Base-by-base conservation (phyloP, 768 basidiomycete genomes). In the Xerocomus spinulosus region DNA sequence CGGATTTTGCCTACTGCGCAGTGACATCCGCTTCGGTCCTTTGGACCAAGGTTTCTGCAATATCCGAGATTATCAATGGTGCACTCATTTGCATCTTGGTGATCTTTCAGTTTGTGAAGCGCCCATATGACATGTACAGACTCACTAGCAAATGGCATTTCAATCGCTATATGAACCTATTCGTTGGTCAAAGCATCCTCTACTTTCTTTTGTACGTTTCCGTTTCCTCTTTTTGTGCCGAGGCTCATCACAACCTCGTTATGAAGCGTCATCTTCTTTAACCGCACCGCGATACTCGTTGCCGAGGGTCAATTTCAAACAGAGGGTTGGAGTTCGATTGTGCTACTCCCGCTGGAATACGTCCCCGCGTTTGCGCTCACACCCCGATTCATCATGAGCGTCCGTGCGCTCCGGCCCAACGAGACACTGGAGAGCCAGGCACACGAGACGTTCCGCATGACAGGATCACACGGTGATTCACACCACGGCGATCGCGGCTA, bases 121-220 rank as follows among this genome's bases (percentile, higher is more conserved):
- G 39, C n/a, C 18, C 38, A 9, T 5, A 46, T 18, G 28, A 35
- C n/a, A 47, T 47, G 30, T 49, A 55, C 39, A 42, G 15, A 12
- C 21, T 36, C 24, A 41, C 45, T 29, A 42, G 40, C 13, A 30
- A 6, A 12, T 55, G 29, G 35, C 38, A 49, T 32, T 42, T 46
- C 25, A 53, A 55, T 28, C 48, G 20, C 4, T 49, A 53, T 12
- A 38, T 53, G 47, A 42, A 29, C 25, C 14, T 49, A 18, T 48
- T 55, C 9, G 42, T 34, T 10, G 13, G 20, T 5, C 44, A 53
- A 30, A 46, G 54, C 26, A 24, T 49, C 9, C 33, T 55, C 10
- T 53, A 46, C 23, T 55, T 55, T 13, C n/a, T 53, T 9, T 53
- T 35, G 54, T 55, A 38, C n/a, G 51, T 48, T 33, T 13, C 5